Evolutionary conservation across 148 eudicot species (phyloP), one percentile per base, ranked within the genome.

Genomic region (Pharnaceum exiguum): DNA sequence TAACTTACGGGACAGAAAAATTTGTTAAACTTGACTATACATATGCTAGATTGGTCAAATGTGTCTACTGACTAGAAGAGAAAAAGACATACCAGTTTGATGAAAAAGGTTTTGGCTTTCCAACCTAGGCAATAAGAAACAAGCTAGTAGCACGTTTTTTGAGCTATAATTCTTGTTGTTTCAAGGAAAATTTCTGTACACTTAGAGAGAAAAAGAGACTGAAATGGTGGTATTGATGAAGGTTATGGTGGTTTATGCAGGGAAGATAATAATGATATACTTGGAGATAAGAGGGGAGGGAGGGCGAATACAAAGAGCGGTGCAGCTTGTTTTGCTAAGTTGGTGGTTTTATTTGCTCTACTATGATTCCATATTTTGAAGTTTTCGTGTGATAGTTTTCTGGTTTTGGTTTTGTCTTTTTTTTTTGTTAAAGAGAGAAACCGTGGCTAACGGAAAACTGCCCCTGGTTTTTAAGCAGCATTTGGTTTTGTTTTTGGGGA

Each of bases 391-490:
- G n/a, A n/a, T n/a, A n/a, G n/a, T 4, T 47, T 23, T 6, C 1
- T 26, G 24, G 8, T 18, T n/a, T 3, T 32, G 11, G 1, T 24
- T 38, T 12, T 25, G 29, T 23, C 24, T 55, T 16, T 36, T 2
- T 17, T 26, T 31, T 2, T 52, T 10, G 4, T 7, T n/a, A 51
- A 7, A 30, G n/a, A 23, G 33, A 22, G 0, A 11, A 7, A 7
- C 23, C 5, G 10, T 37, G 37, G 63, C 36, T 11, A 57, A 71
- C 71, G 52, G 78, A 59, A 77, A 65, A 71, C 71, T 67, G 80
- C 84, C 84, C 84, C 67, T 83, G 72, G 89, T 79, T 77, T 83
- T 77, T 49, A 52, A 49, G 16, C 37, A 26, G 10, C 26, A 9
- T 24, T 39, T 55, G 38, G 61, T 54, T 55, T 45, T 62, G 31